Base-by-base conservation (phyloP, 208 protist species). In the Hexamita inflata region DNA sequence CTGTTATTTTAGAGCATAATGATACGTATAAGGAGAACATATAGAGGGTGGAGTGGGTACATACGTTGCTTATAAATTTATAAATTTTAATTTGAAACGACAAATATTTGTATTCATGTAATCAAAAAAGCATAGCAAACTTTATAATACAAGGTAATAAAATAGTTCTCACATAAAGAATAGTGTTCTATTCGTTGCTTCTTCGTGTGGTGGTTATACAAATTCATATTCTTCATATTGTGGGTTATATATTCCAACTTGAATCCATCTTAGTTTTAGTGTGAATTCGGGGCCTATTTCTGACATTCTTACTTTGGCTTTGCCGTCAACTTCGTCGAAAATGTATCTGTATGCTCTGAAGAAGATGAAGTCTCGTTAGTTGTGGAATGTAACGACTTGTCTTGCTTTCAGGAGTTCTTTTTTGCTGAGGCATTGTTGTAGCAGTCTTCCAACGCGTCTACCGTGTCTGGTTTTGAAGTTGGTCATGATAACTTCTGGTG, bases 331-430 rank as follows among this genome's bases (percentile, higher is more conserved):
- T 29, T 40, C 28, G 11, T 13, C 35, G 38, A 70, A 70, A 38
- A 49, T n/a, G n/a, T 70, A 70, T 40, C 64, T 40, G n/a, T 70
- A 70, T n/a, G 64, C 64, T n/a, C 64, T 40, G 11, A 70, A 45
- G 35, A 70, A 70, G 9, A 70, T 70, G n/a, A 45, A 45, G 35
- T 70, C 64, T 11, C 64, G 9, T 34, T 70, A 38, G n/a, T 70
- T 70, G 42, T 70, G 64, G 38, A 70, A 70, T n/a, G 64, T 70
- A n/a, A 70, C 38, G 7, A 70, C 64, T 38, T 70, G 35, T n/a
- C 40, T n/a, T 45, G 64, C 64, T 38, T 45, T 15, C 2, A 70
- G 9, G n/a, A 11, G 11, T 38, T 70, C 64, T n/a, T 70, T 38
- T 32, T 32, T 19, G 35, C 38, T 57, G 7, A 70, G n/a, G 11